Percentiles rank a stretch among this genome's conserved stretches.
phyloP scores from a whole-genome alignment of 192 early-diverging fungal species.

The Mortierella alpina region DNA sequence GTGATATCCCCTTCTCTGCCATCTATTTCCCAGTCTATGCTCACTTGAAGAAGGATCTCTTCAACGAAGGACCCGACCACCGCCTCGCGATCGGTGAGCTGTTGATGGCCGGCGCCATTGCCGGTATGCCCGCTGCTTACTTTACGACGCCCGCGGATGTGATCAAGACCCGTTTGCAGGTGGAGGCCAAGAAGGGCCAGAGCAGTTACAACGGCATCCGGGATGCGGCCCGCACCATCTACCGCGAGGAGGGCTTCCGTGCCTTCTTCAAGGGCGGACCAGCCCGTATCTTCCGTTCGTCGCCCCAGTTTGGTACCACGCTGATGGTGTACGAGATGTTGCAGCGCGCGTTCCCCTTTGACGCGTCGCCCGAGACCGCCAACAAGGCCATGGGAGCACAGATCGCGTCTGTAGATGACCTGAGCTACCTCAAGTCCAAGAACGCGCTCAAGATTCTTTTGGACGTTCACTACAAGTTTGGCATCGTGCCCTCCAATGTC shows the following conservation, averaged over 20 bases:
- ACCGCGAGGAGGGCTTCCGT: constrained; percentile 88
- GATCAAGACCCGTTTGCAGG: constrained; percentile 97
- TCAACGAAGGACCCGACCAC: constrained; percentile 84
- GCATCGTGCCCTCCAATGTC: constrained; percentile 39
- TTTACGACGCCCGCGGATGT: constrained; percentile 98
- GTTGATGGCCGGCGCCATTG: constrained; percentile 89
- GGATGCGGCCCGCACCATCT: constrained; percentile 90
- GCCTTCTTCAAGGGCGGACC: constrained; percentile 98
- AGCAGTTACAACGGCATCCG: constrained; percentile 86
- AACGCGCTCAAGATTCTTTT: constrained; percentile 68
- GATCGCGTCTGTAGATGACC: constrained; percentile 19
- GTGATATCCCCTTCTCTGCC: constrained; percentile 97
- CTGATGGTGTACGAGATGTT: constrained; percentile 92
- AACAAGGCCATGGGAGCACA: constrained; percentile 27
- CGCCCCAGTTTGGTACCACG: constrained; percentile 98
- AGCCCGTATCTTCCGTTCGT: constrained; percentile 90
- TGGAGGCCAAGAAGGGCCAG: constrained; percentile 89
- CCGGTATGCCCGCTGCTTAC: constrained; percentile 98
- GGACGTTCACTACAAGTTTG: constrained; percentile 57
- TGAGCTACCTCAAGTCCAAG: constrained; percentile 60
- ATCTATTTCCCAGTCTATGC: constrained; percentile 98
- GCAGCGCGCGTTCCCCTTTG: constrained; percentile 73
- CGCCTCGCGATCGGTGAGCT: constrained; percentile 75
- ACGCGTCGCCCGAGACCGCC: constrained; percentile 32
- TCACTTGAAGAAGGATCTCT: constrained; percentile 95